A percentile compares a stretch with the other conserved stretches of the same genome.
These are phyloP conservation scores for Mrakia frigida DNA, from an alignment of 768 basidiomycete genomes.

Conservation along the genomic window DNA sequence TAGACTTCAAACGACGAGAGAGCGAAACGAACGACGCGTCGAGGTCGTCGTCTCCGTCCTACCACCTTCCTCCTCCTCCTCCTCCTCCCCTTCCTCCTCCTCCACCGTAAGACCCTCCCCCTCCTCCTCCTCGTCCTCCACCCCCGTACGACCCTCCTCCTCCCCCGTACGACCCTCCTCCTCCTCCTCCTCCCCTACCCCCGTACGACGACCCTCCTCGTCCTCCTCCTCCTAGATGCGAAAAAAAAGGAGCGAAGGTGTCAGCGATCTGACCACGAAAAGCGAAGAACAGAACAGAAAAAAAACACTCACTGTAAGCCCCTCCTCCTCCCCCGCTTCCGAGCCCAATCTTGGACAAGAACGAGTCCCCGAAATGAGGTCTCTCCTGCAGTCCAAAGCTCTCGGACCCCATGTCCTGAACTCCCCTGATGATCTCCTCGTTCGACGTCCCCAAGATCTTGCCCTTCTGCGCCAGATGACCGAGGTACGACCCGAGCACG, in stretches of 20 bases:
- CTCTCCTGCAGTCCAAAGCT: conserved; percentile 53
- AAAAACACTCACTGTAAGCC: not conserved
- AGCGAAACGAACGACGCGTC: too few relatives aligned
- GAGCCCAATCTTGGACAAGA: conserved; percentile 48
- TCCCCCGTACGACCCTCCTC: conserved; percentile 2
- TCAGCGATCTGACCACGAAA: too few relatives aligned
- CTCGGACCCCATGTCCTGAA: conserved; percentile 59
- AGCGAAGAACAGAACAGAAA: not conserved
- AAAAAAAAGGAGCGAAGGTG: too few relatives aligned
- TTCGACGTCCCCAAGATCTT: conserved; percentile 51
- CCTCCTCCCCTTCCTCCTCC: not conserved
- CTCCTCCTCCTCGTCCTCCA: not conserved
- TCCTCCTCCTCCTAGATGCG: not conserved
- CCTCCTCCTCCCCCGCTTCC: not conserved
- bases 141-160: conserved; percentile 2
- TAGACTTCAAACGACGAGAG: too few relatives aligned
- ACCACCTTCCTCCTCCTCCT: conserved; percentile 9
- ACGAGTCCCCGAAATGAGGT: conserved; percentile 53
- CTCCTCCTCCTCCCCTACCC: not conserved
- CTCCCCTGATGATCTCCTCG: conserved; percentile 53
- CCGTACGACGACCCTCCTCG: conserved; percentile 17
- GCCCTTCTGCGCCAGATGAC: conserved; percentile 61
- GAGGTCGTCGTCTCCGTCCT: too few relatives aligned
- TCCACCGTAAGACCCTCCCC: not conserved
- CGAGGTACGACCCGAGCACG: conserved; percentile 62